phyloP scores from a whole-genome alignment of 345 rosid genomes.

The Arabidopsis suecica region DNA sequence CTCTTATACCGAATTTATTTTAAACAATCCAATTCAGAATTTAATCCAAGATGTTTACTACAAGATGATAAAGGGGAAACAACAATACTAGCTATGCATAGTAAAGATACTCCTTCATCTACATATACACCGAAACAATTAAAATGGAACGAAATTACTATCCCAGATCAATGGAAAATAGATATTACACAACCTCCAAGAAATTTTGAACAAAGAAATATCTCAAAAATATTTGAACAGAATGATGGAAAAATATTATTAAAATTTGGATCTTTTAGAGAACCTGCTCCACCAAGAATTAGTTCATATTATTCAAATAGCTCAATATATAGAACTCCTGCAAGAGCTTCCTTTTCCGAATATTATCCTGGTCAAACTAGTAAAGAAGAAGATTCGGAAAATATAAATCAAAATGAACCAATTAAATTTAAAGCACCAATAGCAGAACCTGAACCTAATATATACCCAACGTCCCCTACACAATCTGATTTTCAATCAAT shows the following conservation, averaged over 20 bases:
- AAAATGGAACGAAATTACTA: slow-evolving; percentile 1
- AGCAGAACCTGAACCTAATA: slow-evolving; percentile 1
- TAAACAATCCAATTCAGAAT: neutral
- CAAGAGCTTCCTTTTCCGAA: neutral
- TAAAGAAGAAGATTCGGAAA: neutral
- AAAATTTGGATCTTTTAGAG: neutral
- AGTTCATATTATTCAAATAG: neutral
- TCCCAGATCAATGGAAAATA: neutral
- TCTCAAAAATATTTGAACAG: neutral
- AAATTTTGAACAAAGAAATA: neutral
- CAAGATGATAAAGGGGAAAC: slow-evolving; percentile 19
- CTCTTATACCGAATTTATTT: neutral
- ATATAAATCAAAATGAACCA: neutral
- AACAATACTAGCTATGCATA: neutral
- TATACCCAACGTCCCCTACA: neutral
- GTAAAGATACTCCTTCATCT: neutral
- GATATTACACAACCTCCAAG: neutral
- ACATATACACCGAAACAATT: neutral
- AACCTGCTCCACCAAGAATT: neutral
- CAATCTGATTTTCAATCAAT: neutral
- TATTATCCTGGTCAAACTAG: neutral
- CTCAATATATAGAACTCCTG: no score
- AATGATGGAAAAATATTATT: neutral
- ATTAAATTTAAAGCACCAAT: slow-evolving; percentile 13
- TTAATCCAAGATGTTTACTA: slow-evolving; percentile 6